Percentiles rank a stretch among this genome's conserved stretches.
Conservation (phyloP, 495 filamentous ascomycete species). For the Penicillium bialowiezense region DNA sequence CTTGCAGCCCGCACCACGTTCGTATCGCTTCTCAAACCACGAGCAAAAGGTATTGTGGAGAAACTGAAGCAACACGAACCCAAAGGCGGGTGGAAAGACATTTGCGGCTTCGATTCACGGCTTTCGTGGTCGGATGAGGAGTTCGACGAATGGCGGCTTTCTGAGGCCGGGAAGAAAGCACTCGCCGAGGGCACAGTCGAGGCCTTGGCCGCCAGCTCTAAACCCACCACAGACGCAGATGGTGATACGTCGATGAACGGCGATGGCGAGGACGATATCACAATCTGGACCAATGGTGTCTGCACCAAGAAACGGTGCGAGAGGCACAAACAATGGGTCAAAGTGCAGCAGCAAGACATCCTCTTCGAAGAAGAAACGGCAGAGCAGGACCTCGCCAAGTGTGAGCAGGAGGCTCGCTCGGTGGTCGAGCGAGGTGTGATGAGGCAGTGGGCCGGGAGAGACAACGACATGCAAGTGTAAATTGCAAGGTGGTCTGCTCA, state of each 20-base stretch:
- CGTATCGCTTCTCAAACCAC: slow-evolving; percentile 40
- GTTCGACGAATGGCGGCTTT: slow-evolving; percentile 55
- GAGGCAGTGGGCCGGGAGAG: slow-evolving; percentile 41
- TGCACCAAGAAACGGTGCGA: slow-evolving; percentile 53
- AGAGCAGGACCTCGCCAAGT: slow-evolving; percentile 35
- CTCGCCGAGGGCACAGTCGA: slow-evolving; percentile 42
- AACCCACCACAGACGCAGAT: slow-evolving; percentile 29
- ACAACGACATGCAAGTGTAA: slow-evolving; percentile 22
- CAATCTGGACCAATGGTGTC: slow-evolving; percentile 41
- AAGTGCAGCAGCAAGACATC: slow-evolving; percentile 50
- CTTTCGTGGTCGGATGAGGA: slow-evolving; percentile 60
- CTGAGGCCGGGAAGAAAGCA: slow-evolving; percentile 37
- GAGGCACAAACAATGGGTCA: slow-evolving; percentile 51
- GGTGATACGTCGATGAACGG: slow-evolving; percentile 37
- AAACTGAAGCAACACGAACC: slow-evolving; percentile 47
- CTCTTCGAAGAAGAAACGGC: slow-evolving; percentile 45
- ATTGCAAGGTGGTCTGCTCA: slow-evolving; percentile 7
- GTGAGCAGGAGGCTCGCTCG: slow-evolving; percentile 45
- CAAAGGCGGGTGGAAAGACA: slow-evolving; percentile 57
- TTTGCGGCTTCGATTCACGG: slow-evolving; percentile 64
- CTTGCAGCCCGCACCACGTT: slow-evolving; percentile 44
- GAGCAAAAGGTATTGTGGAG: slow-evolving; percentile 44
- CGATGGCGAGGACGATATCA: slow-evolving; percentile 24
- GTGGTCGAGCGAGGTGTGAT: slow-evolving; percentile 48
- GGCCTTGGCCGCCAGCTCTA: slow-evolving; percentile 32